Percentiles rank a stretch among this genome's conserved stretches.
These are phyloP conservation scores for Penicillium occitanis DNA, from an alignment of 2,329 filamentous ascomycete species.

Conservation along the genomic window DNA sequence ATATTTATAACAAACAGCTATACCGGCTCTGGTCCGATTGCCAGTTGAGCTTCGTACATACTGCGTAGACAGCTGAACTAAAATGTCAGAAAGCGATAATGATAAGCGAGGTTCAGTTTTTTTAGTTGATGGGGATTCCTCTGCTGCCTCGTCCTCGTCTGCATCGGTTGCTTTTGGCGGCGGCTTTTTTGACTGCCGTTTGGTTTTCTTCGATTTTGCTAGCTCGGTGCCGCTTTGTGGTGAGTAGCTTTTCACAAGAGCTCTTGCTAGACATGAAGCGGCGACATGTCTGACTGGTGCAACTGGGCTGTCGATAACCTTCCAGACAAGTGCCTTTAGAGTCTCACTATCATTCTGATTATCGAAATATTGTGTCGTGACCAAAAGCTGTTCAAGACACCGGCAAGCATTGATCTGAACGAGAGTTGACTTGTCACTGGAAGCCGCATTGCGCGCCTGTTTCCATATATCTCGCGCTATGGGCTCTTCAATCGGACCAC, in stretches of 20 bases:
- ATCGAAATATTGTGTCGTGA: conserved; percentile 76
- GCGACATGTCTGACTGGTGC: conserved; percentile 78
- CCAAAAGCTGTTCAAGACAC: conserved; percentile 72
- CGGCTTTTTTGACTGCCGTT: conserved; percentile 68
- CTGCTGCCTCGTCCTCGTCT: conserved; percentile 74
- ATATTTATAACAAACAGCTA: conserved; percentile 83
- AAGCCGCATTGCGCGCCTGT: conserved; percentile 73
- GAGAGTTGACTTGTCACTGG: conserved; percentile 76
- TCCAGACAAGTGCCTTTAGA: conserved; percentile 78
- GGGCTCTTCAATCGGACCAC: conserved; percentile 74
- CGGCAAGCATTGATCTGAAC: conserved; percentile 77
- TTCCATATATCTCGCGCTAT: conserved; percentile 93
- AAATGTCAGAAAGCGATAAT: conserved; percentile 73
- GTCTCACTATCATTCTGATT: conserved; percentile 89
- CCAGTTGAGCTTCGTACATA: conserved; percentile 77
- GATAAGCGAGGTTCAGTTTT: conserved; percentile 69
- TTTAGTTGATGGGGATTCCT: conserved; percentile 65
- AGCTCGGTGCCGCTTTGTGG: conserved; percentile 57
- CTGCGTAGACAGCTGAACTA: conserved; percentile 75
- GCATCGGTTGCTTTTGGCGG: conserved; percentile 55
- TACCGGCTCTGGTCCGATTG: conserved; percentile 75
- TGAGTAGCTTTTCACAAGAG: conserved; percentile 78
- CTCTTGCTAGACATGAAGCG: conserved; percentile 78
- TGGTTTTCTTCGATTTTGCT: conserved; percentile 66
- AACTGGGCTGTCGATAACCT: conserved; percentile 76